phyloP scores from a whole-genome alignment of 2,329 filamentous ascomycete species.

The Dothideomycetidae sp. region DNA sequence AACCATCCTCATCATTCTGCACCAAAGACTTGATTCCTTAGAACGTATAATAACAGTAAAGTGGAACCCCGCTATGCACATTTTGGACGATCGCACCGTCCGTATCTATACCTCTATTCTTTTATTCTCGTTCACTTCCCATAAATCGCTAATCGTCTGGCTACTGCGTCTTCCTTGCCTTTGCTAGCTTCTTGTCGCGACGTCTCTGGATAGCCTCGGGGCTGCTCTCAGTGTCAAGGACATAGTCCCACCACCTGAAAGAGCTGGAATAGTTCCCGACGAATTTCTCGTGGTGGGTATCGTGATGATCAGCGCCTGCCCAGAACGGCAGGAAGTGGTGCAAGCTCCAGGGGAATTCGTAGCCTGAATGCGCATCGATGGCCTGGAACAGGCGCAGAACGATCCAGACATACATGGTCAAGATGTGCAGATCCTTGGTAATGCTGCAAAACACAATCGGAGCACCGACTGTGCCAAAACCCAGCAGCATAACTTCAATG shows the following conservation, averaged over 20 bases:
- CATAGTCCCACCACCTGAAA: slow-evolving; percentile 98
- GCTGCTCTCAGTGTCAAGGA: slow-evolving; percentile 84
- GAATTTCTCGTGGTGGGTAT: slow-evolving; percentile 95
- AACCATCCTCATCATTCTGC: no score
- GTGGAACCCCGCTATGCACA: no score
- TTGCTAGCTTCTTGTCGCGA: slow-evolving; percentile 60
- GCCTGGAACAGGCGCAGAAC: slow-evolving; percentile 86
- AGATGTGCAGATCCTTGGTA: slow-evolving; percentile 77
- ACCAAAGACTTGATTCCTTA: no score
- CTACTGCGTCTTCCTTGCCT: slow-evolving; percentile 56
- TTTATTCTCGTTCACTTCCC: no score
- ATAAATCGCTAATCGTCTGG: no score
- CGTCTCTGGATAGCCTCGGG: slow-evolving; percentile 74
- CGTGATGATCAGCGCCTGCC: slow-evolving; percentile 94
- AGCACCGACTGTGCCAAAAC: slow-evolving; percentile 66
- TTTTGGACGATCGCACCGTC: no score
- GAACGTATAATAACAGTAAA: no score
- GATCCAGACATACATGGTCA: slow-evolving; percentile 99
- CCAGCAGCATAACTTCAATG: slow-evolving; percentile 90
- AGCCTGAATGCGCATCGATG: slow-evolving; percentile 93
- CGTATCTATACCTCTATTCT: no score
- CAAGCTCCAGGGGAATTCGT: slow-evolving; percentile 96
- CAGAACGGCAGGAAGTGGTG: slow-evolving; percentile 95
- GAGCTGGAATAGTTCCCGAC: slow-evolving; percentile 96
- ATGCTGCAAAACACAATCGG: slow-evolving; percentile 74